Conservation (phyloP, 2,329 filamentous ascomycete genomes). For the Fusarium brevicatenulatum region DNA sequence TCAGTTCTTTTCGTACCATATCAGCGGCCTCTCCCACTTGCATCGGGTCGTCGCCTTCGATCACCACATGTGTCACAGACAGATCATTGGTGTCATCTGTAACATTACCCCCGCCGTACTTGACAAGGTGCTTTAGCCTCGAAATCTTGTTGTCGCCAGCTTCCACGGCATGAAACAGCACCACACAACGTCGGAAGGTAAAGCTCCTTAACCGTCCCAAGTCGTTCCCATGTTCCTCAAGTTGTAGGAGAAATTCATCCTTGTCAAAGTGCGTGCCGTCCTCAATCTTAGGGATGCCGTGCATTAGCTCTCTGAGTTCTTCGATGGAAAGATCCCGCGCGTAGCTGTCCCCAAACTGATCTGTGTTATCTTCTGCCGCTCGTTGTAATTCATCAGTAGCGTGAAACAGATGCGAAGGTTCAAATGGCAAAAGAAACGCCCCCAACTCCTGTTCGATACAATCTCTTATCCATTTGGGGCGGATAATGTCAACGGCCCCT, state of each 20-base stretch:
- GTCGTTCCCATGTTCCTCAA: constrained; percentile 66
- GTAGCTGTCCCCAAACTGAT: constrained; percentile 86
- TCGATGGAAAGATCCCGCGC: constrained; percentile 72
- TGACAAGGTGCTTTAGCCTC: constrained; percentile 64
- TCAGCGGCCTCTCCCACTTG: constrained; percentile 52
- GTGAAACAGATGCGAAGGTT: constrained; percentile 76
- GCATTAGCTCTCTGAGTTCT: constrained; percentile 67
- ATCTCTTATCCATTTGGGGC: constrained; percentile 84
- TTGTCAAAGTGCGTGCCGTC: constrained; percentile 55
- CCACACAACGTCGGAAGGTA: constrained; percentile 61
- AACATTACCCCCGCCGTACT: constrained; percentile 75
- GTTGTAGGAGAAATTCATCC: constrained; percentile 60
- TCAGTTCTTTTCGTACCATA: constrained; percentile 58
- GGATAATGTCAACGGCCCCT: constrained; percentile 76
- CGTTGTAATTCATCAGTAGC: constrained; percentile 66
- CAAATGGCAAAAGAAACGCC: constrained; percentile 71
- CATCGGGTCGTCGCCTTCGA: constrained; percentile 55
- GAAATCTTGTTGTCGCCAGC: constrained; percentile 51
- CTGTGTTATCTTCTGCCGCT: constrained; percentile 70
- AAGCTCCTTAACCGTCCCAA: constrained; percentile 60
- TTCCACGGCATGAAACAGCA: constrained; percentile 53
- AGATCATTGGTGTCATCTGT: constrained; percentile 60
- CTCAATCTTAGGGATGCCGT: constrained; percentile 62
- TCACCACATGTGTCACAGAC: constrained; percentile 77
- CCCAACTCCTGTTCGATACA: constrained; percentile 71